Percentiles rank a stretch among this genome's conserved stretches.
Conservation (phyloP, 768 basidiomycete species). For the Macrocybe gigantea region DNA sequence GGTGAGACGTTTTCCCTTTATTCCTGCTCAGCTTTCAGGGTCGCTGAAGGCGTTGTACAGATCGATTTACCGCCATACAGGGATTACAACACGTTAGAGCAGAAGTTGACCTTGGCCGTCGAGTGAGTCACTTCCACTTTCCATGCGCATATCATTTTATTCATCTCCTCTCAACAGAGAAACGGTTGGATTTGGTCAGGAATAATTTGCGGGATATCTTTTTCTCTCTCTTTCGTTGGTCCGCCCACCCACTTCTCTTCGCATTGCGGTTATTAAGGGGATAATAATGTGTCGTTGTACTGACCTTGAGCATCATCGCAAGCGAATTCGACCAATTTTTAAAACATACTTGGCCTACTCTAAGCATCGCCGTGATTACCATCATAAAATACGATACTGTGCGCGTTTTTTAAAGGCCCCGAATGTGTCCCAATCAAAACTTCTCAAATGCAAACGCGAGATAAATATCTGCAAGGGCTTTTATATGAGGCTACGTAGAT, state of each 20-base stretch:
- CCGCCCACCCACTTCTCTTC: no score
- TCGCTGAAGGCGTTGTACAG: no score
- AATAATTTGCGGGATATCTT: constrained; percentile 37
- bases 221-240: constrained; percentile 1
- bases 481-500: constrained; percentile 2
- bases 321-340: no score
- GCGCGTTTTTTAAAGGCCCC: not conserved
- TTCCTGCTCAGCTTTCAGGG: no score
- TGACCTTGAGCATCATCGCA: no score
- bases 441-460: constrained; percentile 91
- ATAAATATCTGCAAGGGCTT: constrained; percentile 66
- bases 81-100: constrained; percentile 89
- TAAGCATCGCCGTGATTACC: no score
- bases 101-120: constrained; percentile 90
- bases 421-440: constrained; percentile 18
- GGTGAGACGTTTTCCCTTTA: not conserved
- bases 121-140: constrained; percentile 54
- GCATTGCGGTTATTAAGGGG: no score
- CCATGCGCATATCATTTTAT: constrained; percentile 4
- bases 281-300: no score
- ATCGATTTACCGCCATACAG: constrained; percentile 97
- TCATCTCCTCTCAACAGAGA: constrained; percentile 44
- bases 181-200: constrained; percentile 92
- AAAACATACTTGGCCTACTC: no score
- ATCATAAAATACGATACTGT: not conserved